These are phyloP conservation scores for Blastocystis hominis DNA, from an alignment of 352 stramenopile species.

Conservation along the genomic window DNA sequence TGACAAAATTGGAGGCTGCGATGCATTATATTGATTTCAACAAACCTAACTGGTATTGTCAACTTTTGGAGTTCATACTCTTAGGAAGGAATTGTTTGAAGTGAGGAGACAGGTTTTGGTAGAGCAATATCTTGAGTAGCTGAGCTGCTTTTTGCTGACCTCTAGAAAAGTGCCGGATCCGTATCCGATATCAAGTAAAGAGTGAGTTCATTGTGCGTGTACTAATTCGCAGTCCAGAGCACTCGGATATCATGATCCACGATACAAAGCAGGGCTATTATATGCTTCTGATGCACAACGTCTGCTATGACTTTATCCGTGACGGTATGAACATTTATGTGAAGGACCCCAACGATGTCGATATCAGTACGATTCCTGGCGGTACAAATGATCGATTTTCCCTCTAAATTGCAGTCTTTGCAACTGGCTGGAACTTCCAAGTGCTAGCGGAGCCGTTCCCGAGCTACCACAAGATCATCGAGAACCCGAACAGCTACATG, in stretches of 20 bases:
- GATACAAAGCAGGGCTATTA: slow-evolving; percentile 51
- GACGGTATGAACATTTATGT: slow-evolving; percentile 46
- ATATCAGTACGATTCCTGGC: neutral
- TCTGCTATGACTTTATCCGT: slow-evolving; percentile 35
- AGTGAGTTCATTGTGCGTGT: neutral
- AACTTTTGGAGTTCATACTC: neutral
- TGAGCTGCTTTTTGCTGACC: neutral
- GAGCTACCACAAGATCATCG: neutral
- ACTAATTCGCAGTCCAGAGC: neutral
- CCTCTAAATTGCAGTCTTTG: slow-evolving; percentile 3
- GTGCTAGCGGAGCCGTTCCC: neutral
- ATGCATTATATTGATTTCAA: slow-evolving; percentile 54
- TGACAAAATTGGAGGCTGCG: slow-evolving; percentile 1
- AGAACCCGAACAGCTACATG: slow-evolving; percentile 48
- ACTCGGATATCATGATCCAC: neutral
- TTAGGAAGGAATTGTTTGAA: slow-evolving; percentile 40
- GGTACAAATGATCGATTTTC: neutral
- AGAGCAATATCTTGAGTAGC: slow-evolving; percentile 35
- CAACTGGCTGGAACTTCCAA: neutral
- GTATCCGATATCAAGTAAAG: neutral
- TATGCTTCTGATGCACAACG: slow-evolving; percentile 35
- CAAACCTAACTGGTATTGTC: slow-evolving; percentile 11
- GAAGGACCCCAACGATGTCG: neutral
- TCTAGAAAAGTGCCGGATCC: slow-evolving; percentile 12
- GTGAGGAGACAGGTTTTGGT: slow-evolving; percentile 1